phyloP scores from a whole-genome alignment of 371 early-diverging fungal species.

The Mortierella sp. region DNA sequence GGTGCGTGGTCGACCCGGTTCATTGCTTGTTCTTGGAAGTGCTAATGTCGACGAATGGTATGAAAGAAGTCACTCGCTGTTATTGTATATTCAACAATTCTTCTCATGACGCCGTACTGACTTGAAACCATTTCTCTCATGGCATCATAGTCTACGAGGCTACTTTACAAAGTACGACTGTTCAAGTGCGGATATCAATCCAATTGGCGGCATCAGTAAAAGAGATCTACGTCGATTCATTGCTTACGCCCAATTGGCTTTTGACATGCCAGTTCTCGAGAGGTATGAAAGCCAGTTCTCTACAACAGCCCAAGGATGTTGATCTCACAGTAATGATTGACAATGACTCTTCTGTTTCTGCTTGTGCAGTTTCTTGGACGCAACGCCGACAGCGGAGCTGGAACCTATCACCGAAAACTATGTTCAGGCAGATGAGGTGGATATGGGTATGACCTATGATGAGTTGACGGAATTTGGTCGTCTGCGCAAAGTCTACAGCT shows the following conservation, averaged over 20 bases:
- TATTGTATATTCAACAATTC: background rate
- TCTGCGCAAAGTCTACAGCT: constrained; percentile 86
- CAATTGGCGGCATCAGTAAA: constrained; percentile 96
- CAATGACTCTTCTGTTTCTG: background rate
- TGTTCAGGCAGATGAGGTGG: constrained; percentile 90
- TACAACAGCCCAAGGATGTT: background rate
- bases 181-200: constrained; percentile 96
- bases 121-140: background rate
- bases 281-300: constrained; percentile 50
- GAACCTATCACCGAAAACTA: constrained; percentile 87
- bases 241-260: constrained; percentile 69
- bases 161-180: constrained; percentile 99
- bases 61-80: too few species aligned
- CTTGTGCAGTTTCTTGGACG: constrained; percentile 77
- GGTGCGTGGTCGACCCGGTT: constrained; percentile 79
- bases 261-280: constrained; percentile 75
- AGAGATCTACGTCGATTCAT: constrained; percentile 89
- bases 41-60: constrained; percentile 97
- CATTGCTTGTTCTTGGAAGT: constrained; percentile 92
- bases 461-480: constrained; percentile 93
- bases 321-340: background rate
- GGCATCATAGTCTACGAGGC: constrained; percentile 79
- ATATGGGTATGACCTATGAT: constrained; percentile 98
- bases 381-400: constrained; percentile 95
- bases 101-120: too few species aligned